Conservation (phyloP, 169 alveolate species). For the Eimeria sp. region DNA sequence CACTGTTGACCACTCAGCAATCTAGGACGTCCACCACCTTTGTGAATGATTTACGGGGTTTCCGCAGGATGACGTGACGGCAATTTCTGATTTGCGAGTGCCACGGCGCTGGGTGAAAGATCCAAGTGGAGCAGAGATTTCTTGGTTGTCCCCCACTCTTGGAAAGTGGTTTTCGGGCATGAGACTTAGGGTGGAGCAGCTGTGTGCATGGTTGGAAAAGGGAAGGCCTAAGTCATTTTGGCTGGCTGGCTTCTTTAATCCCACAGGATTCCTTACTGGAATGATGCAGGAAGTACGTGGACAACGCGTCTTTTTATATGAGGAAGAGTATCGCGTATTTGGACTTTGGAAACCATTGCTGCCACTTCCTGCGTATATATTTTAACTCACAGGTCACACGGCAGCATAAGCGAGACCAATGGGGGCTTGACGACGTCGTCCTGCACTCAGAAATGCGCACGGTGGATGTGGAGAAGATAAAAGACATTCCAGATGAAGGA, state of each 20-base stretch:
- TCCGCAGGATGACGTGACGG: constrained; percentile 87
- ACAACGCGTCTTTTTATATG: not conserved
- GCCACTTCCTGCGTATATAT: not conserved
- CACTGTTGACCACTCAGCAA: not conserved
- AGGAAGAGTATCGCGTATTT: not conserved
- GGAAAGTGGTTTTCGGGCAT: constrained; percentile 98
- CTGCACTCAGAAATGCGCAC: constrained; percentile 91
- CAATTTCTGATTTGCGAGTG: constrained; percentile 93
- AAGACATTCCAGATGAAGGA: constrained; percentile 93
- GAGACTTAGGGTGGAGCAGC: constrained; percentile 94
- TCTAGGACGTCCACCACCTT: not conserved
- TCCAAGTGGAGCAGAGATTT: constrained; percentile 98
- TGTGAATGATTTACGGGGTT: not conserved
- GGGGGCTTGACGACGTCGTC: constrained; percentile 98
- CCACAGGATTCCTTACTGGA: constrained; percentile 97
- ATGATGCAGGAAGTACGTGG: constrained; percentile 95
- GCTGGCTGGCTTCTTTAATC: constrained; percentile 98
- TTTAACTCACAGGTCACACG: constrained; percentile 88
- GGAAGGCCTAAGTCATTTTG: constrained; percentile 96
- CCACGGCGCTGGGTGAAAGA: constrained; percentile 98
- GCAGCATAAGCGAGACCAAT: constrained; percentile 94
- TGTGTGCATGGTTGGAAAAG: constrained; percentile 95
- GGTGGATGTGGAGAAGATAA: constrained; percentile 87
- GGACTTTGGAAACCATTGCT: not conserved
- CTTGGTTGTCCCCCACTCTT: constrained; percentile 98